Conservation (phyloP, 2,329 filamentous ascomycete species). For the Diatrype stigma region DNA sequence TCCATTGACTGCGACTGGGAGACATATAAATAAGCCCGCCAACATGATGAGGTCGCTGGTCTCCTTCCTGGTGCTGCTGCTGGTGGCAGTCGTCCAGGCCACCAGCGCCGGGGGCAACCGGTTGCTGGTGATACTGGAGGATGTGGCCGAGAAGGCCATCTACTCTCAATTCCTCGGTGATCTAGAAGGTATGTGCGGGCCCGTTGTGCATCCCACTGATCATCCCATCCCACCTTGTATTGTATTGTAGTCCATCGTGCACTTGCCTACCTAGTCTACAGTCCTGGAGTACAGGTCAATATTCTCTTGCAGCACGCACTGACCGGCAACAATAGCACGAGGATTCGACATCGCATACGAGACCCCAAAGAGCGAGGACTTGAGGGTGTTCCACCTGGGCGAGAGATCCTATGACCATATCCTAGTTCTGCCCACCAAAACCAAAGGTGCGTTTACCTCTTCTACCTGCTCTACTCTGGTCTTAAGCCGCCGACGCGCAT, state of each 20-base stretch:
- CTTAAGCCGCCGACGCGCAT: conserved; percentile 2
- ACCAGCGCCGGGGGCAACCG: conserved; percentile 75
- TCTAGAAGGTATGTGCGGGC: conserved; percentile 54
- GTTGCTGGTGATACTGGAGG: conserved; percentile 82
- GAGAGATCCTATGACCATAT: conserved; percentile 89
- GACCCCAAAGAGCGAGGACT: conserved; percentile 73
- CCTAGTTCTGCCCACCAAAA: conserved; percentile 80
- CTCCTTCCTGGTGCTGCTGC: conserved; percentile 64
- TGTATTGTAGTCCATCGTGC: too few species aligned
- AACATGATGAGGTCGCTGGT: conserved; percentile 69
- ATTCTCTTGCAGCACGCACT: too few species aligned
- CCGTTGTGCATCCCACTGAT: background rate
- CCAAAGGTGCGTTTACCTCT: conserved; percentile 62
- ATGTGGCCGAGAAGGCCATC: conserved; percentile 70
- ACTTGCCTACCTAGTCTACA: too few species aligned
- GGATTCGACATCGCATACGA: conserved; percentile 79
- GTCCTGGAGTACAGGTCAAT: too few species aligned
- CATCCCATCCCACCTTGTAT: too few species aligned
- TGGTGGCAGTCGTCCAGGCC: conserved; percentile 66
- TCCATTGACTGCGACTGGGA: conserved; percentile 14
- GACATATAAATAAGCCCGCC: conserved; percentile 6
- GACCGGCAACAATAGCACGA: conserved; percentile 59
- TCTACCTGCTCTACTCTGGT: too few species aligned
- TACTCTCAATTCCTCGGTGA: conserved; percentile 81
- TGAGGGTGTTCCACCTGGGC: conserved; percentile 80